These are phyloP conservation scores for Albifimbria verrucaria DNA, from an alignment of 2,329 filamentous ascomycete genomes.

Conservation along the genomic window DNA sequence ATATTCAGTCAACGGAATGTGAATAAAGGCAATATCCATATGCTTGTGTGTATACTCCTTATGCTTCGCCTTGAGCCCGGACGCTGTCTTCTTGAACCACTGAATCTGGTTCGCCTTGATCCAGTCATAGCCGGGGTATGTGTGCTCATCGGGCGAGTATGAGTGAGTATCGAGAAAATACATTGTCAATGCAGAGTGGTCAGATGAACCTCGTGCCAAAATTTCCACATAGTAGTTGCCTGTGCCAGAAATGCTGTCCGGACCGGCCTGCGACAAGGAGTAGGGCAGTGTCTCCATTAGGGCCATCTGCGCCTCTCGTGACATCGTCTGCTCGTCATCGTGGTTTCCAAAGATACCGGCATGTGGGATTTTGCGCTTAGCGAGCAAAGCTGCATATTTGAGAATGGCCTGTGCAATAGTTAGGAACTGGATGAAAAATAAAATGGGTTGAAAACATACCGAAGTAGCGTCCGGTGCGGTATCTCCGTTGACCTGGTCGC, in stretches of 20 bases:
- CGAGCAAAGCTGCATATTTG: constrained; percentile 83
- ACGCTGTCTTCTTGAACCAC: constrained; percentile 84
- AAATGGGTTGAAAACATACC: constrained; percentile 41
- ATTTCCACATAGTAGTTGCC: constrained; percentile 96
- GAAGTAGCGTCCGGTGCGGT: constrained; percentile 88
- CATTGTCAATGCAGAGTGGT: constrained; percentile 89
- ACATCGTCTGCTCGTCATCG: constrained; percentile 84
- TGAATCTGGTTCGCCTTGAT: constrained; percentile 89
- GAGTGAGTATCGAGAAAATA: constrained; percentile 93
- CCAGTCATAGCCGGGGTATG: constrained; percentile 96
- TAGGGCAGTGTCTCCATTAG: constrained; percentile 84
- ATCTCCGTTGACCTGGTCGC: constrained; percentile 94
- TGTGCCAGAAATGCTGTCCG: constrained; percentile 79
- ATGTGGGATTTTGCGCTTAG: constrained; percentile 86
- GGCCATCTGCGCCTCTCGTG: constrained; percentile 75
- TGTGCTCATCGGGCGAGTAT: constrained; percentile 84
- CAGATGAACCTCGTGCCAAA: constrained; percentile 71
- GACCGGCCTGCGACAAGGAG: constrained; percentile 81
- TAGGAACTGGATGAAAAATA: constrained; percentile 7
- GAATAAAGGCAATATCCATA: constrained; percentile 95
- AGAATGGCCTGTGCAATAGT: constrained; percentile 69
- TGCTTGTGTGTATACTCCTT: constrained; percentile 86
- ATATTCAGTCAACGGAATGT: constrained; percentile 94
- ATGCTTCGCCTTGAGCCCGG: constrained; percentile 72
- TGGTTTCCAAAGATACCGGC: constrained; percentile 96